phyloP scores from a whole-genome alignment of 139 green algal genomes.

The Chlorella sp. region DNA sequence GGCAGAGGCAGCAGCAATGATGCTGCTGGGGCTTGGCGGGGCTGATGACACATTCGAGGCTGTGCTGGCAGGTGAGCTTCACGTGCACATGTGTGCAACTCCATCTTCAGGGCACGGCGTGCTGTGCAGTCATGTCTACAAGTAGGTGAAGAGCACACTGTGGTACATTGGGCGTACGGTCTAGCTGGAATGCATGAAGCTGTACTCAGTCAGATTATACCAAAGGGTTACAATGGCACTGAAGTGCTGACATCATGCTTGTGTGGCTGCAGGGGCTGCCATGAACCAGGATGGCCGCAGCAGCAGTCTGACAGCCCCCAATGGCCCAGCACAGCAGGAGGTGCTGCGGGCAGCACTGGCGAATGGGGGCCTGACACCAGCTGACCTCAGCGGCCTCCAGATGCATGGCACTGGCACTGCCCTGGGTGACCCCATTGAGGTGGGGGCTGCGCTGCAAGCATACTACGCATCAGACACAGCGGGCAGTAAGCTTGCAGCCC shows the following conservation, averaged over 20 bases:
- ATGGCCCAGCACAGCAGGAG: slow-evolving; percentile 60
- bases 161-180: too few relatives aligned
- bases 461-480: too few relatives aligned
- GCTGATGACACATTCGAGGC: too few relatives aligned
- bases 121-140: too few relatives aligned
- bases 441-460: slow-evolving; percentile 39
- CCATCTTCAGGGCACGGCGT: neutral
- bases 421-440: slow-evolving; percentile 72
- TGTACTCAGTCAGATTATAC: too few relatives aligned
- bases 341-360: slow-evolving; percentile 55
- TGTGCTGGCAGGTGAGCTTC: too few relatives aligned
- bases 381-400: slow-evolving; percentile 39
- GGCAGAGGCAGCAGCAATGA: slow-evolving; percentile 44
- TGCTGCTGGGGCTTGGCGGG: too few relatives aligned
- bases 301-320: slow-evolving; percentile 80
- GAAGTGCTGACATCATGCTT: slow-evolving; percentile 80
- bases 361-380: slow-evolving; percentile 12
- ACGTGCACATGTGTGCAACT: too few relatives aligned
- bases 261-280: slow-evolving; percentile 47
- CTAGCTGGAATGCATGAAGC: too few relatives aligned
- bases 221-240: too few relatives aligned
- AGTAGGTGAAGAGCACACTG: too few relatives aligned
- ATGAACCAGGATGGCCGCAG: slow-evolving; percentile 91
- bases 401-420: slow-evolving; percentile 84
- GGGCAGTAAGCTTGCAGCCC: too few relatives aligned